phyloP scores from a whole-genome alignment of 140 eudicot genomes.

The Senecio squalidus region DNA sequence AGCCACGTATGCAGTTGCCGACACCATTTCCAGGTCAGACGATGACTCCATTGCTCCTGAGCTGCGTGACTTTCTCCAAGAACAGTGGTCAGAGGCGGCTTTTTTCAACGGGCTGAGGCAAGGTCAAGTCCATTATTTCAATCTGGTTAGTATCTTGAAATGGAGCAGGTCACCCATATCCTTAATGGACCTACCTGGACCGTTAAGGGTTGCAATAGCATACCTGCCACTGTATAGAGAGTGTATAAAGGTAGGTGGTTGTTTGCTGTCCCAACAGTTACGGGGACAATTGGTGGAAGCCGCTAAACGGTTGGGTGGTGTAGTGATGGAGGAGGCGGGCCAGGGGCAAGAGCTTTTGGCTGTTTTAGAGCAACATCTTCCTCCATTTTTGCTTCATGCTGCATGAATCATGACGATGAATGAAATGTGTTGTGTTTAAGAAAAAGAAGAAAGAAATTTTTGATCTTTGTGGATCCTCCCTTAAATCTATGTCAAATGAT shows the following conservation, averaged over 20 bases:
- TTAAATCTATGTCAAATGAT: constrained; percentile 39
- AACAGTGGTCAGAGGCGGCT: constrained; percentile 89
- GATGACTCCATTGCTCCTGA: constrained; percentile 82
- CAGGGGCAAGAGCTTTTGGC: constrained; percentile 69
- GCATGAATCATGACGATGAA: constrained; percentile 13
- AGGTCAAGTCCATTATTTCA: constrained; percentile 62
- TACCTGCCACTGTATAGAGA: constrained; percentile 96
- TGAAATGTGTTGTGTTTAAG: constrained; percentile 31
- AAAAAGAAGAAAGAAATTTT: constrained; percentile 34
- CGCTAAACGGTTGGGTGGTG: constrained; percentile 62
- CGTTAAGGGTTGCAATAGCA: constrained; percentile 83
- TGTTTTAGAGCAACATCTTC: constrained; percentile 81
- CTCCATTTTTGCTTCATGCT: constrained; percentile 61
- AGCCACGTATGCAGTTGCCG: constrained; percentile 87
- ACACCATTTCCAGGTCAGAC: constrained; percentile 70
- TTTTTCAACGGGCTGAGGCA: constrained; percentile 46
- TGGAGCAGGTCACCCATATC: constrained; percentile 69
- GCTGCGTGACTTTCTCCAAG: constrained; percentile 62
- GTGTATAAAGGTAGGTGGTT: constrained; percentile 76
- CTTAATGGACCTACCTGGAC: constrained; percentile 68
- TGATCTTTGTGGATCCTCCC: constrained; percentile 34
- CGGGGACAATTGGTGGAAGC: constrained; percentile 92
- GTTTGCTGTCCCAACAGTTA: constrained; percentile 67
- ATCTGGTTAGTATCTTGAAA: constrained; percentile 51
- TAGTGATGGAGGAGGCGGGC: constrained; percentile 48